phyloP scores from a whole-genome alignment of 177 flowering plant genomes.

The Vitis hybrid region DNA sequence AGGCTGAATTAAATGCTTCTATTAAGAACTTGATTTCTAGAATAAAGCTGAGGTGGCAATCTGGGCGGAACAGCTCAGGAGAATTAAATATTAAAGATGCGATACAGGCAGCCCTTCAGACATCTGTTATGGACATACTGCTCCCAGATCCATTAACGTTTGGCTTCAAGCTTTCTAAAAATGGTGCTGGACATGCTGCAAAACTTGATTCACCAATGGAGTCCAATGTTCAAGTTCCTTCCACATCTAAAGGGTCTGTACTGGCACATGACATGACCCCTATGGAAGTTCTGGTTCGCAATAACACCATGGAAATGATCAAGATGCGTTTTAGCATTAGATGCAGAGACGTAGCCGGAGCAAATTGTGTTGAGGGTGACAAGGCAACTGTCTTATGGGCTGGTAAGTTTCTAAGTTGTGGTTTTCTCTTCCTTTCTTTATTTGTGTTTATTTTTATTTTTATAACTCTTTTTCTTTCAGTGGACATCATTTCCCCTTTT shows the following conservation, averaged over 20 bases:
- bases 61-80: conserved; percentile 92
- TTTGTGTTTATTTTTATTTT: background rate
- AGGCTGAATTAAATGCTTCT: conserved; percentile 86
- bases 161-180: conserved; percentile 75
- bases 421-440: background rate
- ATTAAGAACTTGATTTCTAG: conserved; percentile 81
- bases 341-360: conserved; percentile 98
- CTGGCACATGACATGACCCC: conserved; percentile 84
- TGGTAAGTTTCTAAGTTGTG: conserved; percentile 43
- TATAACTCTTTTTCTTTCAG: background rate
- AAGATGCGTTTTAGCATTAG: conserved; percentile 73
- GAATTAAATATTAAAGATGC: conserved; percentile 92
- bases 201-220: conserved; percentile 19
- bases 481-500: background rate
- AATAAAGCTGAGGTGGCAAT: conserved; percentile 93
- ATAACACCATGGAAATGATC: conserved; percentile 83
- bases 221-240: conserved; percentile 13
- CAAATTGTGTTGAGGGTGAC: conserved; percentile 78
- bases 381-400: conserved; percentile 89
- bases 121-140: conserved; percentile 90
- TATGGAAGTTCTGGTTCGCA: conserved; percentile 92
- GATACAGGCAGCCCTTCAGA: conserved; percentile 83
- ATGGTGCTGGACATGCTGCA: conserved; percentile 10
- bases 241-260: conserved; percentile 42
- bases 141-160: conserved; percentile 95